Evolutionary conservation across 768 basidiomycete genomes (phyloP).

Genomic region (Rubroboletus pulcherrimus): DNA sequence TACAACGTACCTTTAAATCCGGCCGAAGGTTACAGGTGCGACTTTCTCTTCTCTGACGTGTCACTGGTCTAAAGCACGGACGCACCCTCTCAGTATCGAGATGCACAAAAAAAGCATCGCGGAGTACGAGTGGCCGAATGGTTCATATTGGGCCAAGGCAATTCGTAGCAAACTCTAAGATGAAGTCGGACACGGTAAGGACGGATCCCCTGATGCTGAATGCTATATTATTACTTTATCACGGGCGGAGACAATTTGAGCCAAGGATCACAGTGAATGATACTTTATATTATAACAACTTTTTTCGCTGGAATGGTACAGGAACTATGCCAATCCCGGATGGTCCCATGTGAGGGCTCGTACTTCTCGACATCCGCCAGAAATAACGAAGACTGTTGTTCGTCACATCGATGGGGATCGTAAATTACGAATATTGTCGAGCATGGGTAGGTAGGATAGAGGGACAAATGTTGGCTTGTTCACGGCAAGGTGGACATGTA

Average conservation of each 20-base stretch:
- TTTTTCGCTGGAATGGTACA: not conserved
- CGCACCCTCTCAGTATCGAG: constrained; percentile 61
- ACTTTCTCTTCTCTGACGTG: not conserved
- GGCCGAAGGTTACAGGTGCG: constrained; percentile 63
- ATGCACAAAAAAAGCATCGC: constrained; percentile 80
- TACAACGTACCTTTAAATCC: constrained; percentile 83
- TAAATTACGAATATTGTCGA: constrained; percentile 3
- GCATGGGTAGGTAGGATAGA: constrained; percentile 2
- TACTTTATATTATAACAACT: not conserved
- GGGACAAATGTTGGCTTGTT: not conserved
- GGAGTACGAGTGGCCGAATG: constrained; percentile 83
- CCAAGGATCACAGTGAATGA: not conserved
- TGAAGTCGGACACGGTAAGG: not conserved
- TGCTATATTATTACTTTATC: constrained; percentile 1
- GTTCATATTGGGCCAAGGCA: constrained; percentile 34
- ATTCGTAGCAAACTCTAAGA: constrained; percentile 3
- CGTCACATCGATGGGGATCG: not conserved
- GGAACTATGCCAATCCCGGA: not conserved
- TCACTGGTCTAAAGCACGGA: not conserved
- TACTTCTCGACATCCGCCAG: not conserved
- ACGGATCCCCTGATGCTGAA: not conserved
- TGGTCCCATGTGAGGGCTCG: not conserved
- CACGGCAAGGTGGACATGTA: constrained; percentile 5
- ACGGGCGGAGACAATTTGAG: not conserved
- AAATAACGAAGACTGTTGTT: not conserved